These are phyloP conservation scores for Xylariaceae sp. DNA, from an alignment of 2,329 filamentous ascomycete species.

Conservation along the genomic window DNA sequence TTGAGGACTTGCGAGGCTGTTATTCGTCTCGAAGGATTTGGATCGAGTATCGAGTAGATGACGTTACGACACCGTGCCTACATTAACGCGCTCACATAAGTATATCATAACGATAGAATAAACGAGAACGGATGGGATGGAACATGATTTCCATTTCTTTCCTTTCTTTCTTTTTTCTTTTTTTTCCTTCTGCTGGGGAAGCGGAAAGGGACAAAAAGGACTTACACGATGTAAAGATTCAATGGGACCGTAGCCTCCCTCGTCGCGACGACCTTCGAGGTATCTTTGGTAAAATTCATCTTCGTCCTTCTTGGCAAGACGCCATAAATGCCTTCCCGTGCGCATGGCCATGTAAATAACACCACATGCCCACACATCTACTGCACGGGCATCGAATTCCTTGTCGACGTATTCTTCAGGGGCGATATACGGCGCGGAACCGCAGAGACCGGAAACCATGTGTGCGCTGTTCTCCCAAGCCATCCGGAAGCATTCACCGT, in stretches of 20 bases:
- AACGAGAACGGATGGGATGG: not conserved
- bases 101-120: constrained; percentile 8
- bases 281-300: constrained; percentile 97
- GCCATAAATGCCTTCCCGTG: constrained; percentile 91
- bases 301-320: constrained; percentile 92
- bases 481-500: constrained; percentile 99
- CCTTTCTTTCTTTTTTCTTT: not conserved
- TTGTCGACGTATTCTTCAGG: constrained; percentile 93
- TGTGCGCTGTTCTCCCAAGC: constrained; percentile 98
- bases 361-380: constrained; percentile 96
- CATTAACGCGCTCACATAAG: constrained; percentile 21
- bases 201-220: constrained; percentile 19
- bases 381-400: constrained; percentile 95
- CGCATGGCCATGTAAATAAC: constrained; percentile 99
- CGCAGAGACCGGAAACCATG: constrained; percentile 95
- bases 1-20: constrained; percentile 95
- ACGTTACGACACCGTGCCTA: constrained; percentile 96
- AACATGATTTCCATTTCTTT: not conserved
- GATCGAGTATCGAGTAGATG: constrained; percentile 96
- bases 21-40: constrained; percentile 85
- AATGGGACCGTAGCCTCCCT: constrained; percentile 93
- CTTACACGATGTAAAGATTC: constrained; percentile 91
- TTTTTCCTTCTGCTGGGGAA: not conserved
- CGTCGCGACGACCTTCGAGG: constrained; percentile 84
- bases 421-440: constrained; percentile 93